Evolutionary conservation across 2,329 filamentous ascomycete genomes (phyloP), one percentile per base, ranked within the genome.

Genomic region (Xylaria sp.): DNA sequence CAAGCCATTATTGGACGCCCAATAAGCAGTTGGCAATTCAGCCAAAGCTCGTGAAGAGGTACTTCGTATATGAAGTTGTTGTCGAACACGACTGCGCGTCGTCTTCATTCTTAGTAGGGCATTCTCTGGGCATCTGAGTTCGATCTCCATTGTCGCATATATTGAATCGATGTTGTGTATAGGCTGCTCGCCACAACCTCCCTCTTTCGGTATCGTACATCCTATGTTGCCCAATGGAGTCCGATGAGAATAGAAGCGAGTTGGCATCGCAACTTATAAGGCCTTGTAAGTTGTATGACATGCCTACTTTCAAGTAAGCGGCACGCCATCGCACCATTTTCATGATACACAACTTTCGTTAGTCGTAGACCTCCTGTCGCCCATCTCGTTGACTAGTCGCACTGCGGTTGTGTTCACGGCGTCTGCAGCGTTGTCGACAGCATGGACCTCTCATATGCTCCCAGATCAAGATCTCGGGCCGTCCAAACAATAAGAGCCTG

Each of bases 401-500:
- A 30, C 16, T 16, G 16, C 16, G 30, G 54, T 44, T 44, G 52
- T 47, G 44, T 35, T 55, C 47, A 35, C 50, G 13, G 50, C 11
- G 30, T 39, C 54, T 49, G 39, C 44, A 47, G 56, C 46, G 52
- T 58, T 30, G 37, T 58, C 55, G 4, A 47, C 42, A 61, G 11
- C 59, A 65, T 58, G 11, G 63, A 63, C 50, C 53, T 61, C 53
- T 65, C 63, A 47, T 65, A 65, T 10, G 35, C 52, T n/a, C 37
- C 57, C n/a, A 65, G 54, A 52, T 65, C 59, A 35, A 65, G 63
- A 52, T 63, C 62, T 56, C 35, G 62, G 19, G 63, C 63, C 6
- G 60, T 54, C 63, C 63, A 65, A 39, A 65, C 39, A 5, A 63
- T 11, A 6, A 65, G 55, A 37, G 63, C 63, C 52, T 96, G 90